Conservation (phyloP, 768 basidiomycete species). For the Flagelloscypha sp. region DNA sequence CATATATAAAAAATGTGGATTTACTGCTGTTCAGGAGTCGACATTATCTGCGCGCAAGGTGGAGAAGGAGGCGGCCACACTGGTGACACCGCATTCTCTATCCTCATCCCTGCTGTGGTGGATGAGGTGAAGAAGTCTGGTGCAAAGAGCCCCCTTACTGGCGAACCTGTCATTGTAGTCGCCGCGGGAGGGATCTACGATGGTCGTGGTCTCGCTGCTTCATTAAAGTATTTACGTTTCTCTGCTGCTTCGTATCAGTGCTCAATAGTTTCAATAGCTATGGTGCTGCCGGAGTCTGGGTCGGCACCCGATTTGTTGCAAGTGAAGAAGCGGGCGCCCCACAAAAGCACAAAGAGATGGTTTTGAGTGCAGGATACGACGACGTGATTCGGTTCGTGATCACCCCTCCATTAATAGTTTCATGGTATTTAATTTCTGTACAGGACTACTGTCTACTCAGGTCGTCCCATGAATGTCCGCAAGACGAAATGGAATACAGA, state of each 20-base stretch:
- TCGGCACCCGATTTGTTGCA: slow-evolving; percentile 81
- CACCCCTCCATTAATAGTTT: no score
- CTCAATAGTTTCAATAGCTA: no score
- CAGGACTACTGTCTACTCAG: slow-evolving; percentile 69
- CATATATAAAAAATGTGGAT: no score
- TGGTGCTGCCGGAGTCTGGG: slow-evolving; percentile 83
- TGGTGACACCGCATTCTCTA: slow-evolving; percentile 67
- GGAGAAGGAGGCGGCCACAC: slow-evolving; percentile 91
- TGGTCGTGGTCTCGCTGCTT: slow-evolving; percentile 70
- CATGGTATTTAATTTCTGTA: no score
- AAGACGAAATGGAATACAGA: slow-evolving; percentile 71
- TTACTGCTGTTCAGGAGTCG: no score
- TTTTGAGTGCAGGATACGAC: slow-evolving; percentile 66
- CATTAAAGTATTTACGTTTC: no score
- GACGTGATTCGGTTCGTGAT: slow-evolving; percentile 62
- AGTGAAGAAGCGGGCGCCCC: slow-evolving; percentile 76
- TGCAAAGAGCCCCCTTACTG: slow-evolving; percentile 70
- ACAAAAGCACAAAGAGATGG: slow-evolving; percentile 58
- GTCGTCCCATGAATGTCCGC: slow-evolving; percentile 75
- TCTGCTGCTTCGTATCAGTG: no score
- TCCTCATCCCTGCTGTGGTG: slow-evolving; percentile 71
- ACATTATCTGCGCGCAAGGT: slow-evolving; percentile 83
- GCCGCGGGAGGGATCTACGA: slow-evolving; percentile 83
- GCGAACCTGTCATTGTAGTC: slow-evolving; percentile 67
- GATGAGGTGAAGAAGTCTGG: slow-evolving; percentile 67